A percentile compares a stretch with the other conserved stretches of the same genome.
These are phyloP conservation scores for Diaporthe sp. DNA, from an alignment of 2,329 filamentous ascomycete genomes.

Conservation along the genomic window DNA sequence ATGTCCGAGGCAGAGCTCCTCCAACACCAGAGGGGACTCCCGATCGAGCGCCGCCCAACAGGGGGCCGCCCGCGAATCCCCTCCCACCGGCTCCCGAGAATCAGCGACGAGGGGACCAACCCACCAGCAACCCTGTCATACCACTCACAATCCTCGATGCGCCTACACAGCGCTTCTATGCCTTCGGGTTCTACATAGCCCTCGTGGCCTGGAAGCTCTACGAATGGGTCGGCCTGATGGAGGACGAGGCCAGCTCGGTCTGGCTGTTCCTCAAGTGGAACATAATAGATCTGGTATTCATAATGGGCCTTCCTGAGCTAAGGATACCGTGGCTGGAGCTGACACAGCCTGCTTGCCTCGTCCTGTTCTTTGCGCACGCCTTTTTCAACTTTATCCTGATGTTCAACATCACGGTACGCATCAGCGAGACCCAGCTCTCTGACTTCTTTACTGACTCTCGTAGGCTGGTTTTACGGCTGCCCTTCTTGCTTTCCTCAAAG, in stretches of 20 bases:
- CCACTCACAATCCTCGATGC: constrained; percentile 86
- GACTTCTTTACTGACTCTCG: constrained; percentile 22
- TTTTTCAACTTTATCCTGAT: constrained; percentile 86
- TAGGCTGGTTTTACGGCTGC: constrained; percentile 80
- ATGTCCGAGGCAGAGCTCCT: constrained; percentile 34
- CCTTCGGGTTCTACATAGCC: constrained; percentile 79
- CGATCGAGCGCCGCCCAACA: constrained; percentile 14
- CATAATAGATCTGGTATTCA: constrained; percentile 83
- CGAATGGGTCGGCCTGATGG: constrained; percentile 82
- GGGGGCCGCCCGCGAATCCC: not conserved
- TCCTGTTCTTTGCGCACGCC: constrained; percentile 78
- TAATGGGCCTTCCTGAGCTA: constrained; percentile 87
- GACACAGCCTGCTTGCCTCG: constrained; percentile 77
- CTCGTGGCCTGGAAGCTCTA: constrained; percentile 87
- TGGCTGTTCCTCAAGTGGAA: constrained; percentile 96
- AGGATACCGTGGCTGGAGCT: constrained; percentile 98
- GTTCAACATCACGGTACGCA: constrained; percentile 84
- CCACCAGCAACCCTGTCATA: constrained; percentile 72
- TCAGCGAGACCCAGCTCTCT: not conserved
- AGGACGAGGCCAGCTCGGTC: constrained; percentile 88
- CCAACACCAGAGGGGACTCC: constrained; percentile 29
- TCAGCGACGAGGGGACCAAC: constrained; percentile 50
- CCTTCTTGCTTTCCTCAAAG: constrained; percentile 77
- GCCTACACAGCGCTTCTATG: constrained; percentile 90
- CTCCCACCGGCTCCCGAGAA: constrained; percentile 54